These are phyloP conservation scores for Phlebiopsis flavidoalba DNA, from an alignment of 768 basidiomycete genomes.

Conservation along the genomic window DNA sequence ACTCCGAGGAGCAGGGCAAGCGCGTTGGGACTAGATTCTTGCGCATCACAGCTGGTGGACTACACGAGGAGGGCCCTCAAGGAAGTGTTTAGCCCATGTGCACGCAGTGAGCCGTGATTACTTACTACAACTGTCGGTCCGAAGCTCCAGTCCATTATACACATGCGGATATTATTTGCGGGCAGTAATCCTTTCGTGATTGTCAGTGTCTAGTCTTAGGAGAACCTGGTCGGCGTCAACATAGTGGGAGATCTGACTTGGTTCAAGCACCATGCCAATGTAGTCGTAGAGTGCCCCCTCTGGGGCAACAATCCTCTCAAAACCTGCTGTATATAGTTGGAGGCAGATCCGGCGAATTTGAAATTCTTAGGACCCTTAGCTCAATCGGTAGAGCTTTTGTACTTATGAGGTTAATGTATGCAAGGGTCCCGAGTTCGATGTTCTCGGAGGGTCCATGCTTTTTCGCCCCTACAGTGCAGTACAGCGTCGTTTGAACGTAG, in stretches of 20 bases:
- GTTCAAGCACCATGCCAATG: neutral
- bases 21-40: slow-evolving; percentile 71
- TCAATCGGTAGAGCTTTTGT: slow-evolving; percentile 61
- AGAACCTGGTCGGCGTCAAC: neutral
- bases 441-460: slow-evolving; percentile 56
- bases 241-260: neutral
- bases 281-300: neutral
- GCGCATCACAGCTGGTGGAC: slow-evolving; percentile 25
- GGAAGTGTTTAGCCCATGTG: neutral
- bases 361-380: slow-evolving; percentile 40
- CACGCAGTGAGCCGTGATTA: too few relatives aligned
- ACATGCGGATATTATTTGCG: too few relatives aligned
- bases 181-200: too few relatives aligned
- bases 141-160: too few relatives aligned
- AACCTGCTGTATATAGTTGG: neutral
- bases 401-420: slow-evolving; percentile 50
- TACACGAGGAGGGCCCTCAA: slow-evolving; percentile 20
- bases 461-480: slow-evolving; percentile 2
- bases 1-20: slow-evolving; percentile 74
- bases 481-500: too few relatives aligned
- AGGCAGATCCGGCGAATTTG: neutral
- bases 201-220: too few relatives aligned
- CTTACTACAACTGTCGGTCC: too few relatives aligned
- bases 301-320: neutral
- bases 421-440: slow-evolving; percentile 63